phyloP scores from a whole-genome alignment of 495 filamentous ascomycete genomes.

The Aspergillus egyptiacus region DNA sequence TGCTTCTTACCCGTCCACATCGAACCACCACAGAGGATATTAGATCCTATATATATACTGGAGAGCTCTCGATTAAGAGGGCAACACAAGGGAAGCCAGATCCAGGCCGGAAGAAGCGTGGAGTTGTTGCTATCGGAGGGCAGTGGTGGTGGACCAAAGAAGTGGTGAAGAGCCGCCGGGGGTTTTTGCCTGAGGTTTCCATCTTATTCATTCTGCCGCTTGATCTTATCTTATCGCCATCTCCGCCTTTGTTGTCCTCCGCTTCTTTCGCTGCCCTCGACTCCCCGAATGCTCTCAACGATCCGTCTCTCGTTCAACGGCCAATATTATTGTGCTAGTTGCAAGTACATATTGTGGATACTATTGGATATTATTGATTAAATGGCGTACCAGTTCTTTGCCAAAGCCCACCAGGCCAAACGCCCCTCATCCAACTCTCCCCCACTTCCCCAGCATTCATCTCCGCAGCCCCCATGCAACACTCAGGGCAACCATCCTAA shows the following conservation, averaged over 20 bases:
- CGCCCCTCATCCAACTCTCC: slow-evolving; percentile 21
- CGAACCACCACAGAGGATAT: not conserved
- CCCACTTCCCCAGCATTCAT: slow-evolving; percentile 19
- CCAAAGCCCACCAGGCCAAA: slow-evolving; percentile 30
- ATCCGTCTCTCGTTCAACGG: not conserved
- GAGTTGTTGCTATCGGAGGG: slow-evolving; percentile 5
- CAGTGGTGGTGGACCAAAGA: slow-evolving; percentile 7
- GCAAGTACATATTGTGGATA: not conserved
- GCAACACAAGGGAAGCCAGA: not conserved
- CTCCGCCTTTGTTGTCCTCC: slow-evolving; percentile 27
- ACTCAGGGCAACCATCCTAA: slow-evolving; percentile 25
- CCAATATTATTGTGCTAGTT: not conserved
- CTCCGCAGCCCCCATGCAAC: slow-evolving; percentile 10
- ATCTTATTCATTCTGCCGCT: slow-evolving; percentile 17
- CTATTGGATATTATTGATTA: not conserved
- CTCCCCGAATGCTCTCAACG: not conserved
- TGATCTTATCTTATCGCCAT: slow-evolving; percentile 41
- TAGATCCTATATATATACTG: slow-evolving; percentile 11
- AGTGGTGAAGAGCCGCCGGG: slow-evolving; percentile 14
- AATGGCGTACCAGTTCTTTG: slow-evolving; percentile 42
- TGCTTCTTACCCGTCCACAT: slow-evolving; percentile 22
- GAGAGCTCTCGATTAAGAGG: too few relatives aligned
- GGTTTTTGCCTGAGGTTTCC: slow-evolving; percentile 17
- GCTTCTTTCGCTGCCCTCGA: not conserved
- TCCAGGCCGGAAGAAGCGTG: not conserved